phyloP scores from a whole-genome alignment of 1,139 yeast species.

The Pichia sp. region DNA sequence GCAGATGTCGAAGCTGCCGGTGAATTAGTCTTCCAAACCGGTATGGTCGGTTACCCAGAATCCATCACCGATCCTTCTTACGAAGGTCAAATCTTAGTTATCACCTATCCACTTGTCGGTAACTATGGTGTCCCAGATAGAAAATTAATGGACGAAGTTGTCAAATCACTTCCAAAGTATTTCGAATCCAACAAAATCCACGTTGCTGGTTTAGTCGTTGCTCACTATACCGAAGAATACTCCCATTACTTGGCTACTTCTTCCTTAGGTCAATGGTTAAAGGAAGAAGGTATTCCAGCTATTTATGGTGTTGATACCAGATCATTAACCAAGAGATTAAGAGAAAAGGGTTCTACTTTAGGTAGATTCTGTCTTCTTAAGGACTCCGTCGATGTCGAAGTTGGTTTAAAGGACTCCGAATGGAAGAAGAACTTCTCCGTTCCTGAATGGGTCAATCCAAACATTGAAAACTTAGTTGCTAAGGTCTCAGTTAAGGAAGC shows the following conservation, averaged over 20 bases:
- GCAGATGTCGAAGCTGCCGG: slow-evolving; percentile 90
- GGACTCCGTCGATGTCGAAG: slow-evolving; percentile 39
- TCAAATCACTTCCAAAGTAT: slow-evolving; percentile 80
- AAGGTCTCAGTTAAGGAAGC: slow-evolving; percentile 82
- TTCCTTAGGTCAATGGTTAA: slow-evolving; percentile 91
- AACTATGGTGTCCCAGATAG: slow-evolving; percentile 99
- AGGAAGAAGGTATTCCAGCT: slow-evolving; percentile 91
- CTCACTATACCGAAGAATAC: slow-evolving; percentile 95
- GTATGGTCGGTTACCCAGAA: slow-evolving; percentile 99
- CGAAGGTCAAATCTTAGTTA: slow-evolving; percentile 95
- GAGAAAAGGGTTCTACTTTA: slow-evolving; percentile 89
- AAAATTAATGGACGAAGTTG: slow-evolving; percentile 67
- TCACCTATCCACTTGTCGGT: slow-evolving; percentile 96
- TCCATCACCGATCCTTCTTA: slow-evolving; percentile 98
- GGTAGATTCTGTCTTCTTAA: slow-evolving; percentile 74
- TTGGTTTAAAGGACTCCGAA: slow-evolving; percentile 30
- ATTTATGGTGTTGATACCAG: slow-evolving; percentile 98
- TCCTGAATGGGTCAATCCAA: slow-evolving; percentile 95
- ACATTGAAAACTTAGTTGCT: slow-evolving; percentile 86
- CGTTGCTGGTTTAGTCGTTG: slow-evolving; percentile 95
- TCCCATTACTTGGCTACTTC: slow-evolving; percentile 93
- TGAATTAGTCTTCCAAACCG: slow-evolving; percentile 98
- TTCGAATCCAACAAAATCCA: slow-evolving; percentile 92
- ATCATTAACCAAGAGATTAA: slow-evolving; percentile 86
- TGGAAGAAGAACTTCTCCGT: slow-evolving; percentile 69